Percentiles rank a stretch among this genome's conserved stretches.
Conservation (phyloP, 2,329 filamentous ascomycete species). For the Penicillium sp. region DNA sequence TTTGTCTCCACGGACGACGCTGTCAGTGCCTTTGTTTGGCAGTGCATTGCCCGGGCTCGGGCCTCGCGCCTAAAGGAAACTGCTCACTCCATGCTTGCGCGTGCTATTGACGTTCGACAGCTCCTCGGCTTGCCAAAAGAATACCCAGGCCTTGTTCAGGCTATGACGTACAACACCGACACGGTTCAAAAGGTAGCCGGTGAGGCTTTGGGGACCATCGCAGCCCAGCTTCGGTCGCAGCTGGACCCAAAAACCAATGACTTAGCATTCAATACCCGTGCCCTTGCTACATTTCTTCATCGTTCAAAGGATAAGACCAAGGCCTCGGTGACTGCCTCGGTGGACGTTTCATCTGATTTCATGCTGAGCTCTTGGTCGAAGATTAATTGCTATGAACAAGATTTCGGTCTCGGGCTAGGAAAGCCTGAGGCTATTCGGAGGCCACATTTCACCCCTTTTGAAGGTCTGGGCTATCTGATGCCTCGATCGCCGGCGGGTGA, state of each 20-base stretch:
- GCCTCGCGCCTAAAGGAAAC: conserved; percentile 33
- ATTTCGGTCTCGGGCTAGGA: conserved; percentile 52
- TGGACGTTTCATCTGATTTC: conserved; percentile 47
- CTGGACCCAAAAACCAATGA: conserved; percentile 34
- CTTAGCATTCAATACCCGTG: conserved; percentile 39
- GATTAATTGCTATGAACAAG: conserved; percentile 46
- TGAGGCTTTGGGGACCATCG: conserved; percentile 36
- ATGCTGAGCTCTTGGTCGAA: conserved; percentile 60
- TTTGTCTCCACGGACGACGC: conserved; percentile 59
- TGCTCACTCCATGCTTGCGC: conserved; percentile 41
- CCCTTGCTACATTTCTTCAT: conserved; percentile 46
- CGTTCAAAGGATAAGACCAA: conserved; percentile 35
- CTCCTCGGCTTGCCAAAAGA: conserved; percentile 43
- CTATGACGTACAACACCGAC: conserved; percentile 47
- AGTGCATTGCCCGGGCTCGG: conserved; percentile 47
- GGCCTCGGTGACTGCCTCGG: conserved; percentile 25
- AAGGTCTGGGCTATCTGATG: conserved; percentile 55
- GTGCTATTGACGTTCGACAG: conserved; percentile 52
- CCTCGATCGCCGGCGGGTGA: conserved; percentile 48
- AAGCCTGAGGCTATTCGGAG: conserved; percentile 51
- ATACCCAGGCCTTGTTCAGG: conserved; percentile 54
- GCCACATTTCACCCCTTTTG: conserved; percentile 49
- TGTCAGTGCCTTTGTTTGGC: conserved; percentile 55
- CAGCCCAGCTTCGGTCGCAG: conserved; percentile 42
- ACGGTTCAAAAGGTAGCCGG: conserved; percentile 32